These are phyloP conservation scores for Penicillium herquei DNA, from an alignment of 495 filamentous ascomycete genomes.

Conservation along the genomic window DNA sequence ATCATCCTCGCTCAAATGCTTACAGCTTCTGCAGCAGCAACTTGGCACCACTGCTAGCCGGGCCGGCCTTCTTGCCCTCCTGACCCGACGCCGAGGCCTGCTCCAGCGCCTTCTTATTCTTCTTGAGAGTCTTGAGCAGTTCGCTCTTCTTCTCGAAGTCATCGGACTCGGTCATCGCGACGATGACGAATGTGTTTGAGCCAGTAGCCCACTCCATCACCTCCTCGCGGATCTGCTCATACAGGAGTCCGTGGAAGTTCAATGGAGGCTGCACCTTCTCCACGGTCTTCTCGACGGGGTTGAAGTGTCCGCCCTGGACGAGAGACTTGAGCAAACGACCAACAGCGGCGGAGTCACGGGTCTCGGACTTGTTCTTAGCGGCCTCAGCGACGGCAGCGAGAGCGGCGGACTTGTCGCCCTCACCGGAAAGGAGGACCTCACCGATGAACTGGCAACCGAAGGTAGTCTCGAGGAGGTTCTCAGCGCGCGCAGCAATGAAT, in stretches of 20 bases:
- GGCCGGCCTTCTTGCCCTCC: conserved; percentile 40
- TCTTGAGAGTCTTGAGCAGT: conserved; percentile 62
- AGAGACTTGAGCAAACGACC: conserved; percentile 90
- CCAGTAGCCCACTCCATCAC: conserved; percentile 86
- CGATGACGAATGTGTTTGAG: conserved; percentile 74
- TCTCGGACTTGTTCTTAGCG: conserved; percentile 60
- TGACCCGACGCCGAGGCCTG: conserved; percentile 41
- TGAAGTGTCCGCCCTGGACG: conserved; percentile 81
- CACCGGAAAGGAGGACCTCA: conserved; percentile 75
- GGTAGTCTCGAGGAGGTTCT: conserved; percentile 64
- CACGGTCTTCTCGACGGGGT: conserved; percentile 64
- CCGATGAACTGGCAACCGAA: conserved; percentile 85
- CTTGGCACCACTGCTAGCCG: conserved; percentile 43
- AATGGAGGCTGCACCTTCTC: conserved; percentile 72
- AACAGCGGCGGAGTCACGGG: conserved; percentile 56
- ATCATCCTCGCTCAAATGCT: conserved; percentile 16
- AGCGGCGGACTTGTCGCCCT: conserved; percentile 68
- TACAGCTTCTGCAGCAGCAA: conserved; percentile 45
- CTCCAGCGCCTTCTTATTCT: conserved; percentile 52
- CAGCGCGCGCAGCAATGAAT: conserved; percentile 65
- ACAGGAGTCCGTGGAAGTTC: conserved; percentile 75
- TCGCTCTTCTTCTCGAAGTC: conserved; percentile 68
- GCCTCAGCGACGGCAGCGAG: conserved; percentile 69
- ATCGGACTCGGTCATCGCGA: conserved; percentile 74
- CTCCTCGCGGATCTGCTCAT: conserved; percentile 69